Evolutionary conservation across 208 protist species (phyloP).

Genomic region (Lotmaria passim): DNA sequence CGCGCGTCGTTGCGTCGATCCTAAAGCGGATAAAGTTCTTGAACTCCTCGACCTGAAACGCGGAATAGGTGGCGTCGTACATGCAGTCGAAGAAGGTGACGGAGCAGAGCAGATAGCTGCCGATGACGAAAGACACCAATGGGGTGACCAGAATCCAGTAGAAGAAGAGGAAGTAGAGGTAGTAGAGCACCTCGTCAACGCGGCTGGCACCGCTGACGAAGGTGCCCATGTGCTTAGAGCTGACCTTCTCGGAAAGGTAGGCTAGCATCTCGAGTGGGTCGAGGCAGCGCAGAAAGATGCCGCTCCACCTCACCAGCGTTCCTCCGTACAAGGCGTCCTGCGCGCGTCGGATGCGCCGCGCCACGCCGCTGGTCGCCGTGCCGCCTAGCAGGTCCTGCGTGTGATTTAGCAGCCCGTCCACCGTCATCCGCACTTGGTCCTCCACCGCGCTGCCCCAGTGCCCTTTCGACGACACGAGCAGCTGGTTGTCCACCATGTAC

Average conservation of each 20-base stretch:
- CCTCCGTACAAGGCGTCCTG: slow-evolving; percentile 41
- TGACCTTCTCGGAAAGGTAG: slow-evolving; percentile 59
- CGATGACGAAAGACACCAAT: slow-evolving; percentile 81
- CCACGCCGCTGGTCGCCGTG: slow-evolving; percentile 8
- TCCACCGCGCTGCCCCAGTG: slow-evolving; percentile 74
- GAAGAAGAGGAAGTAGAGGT: slow-evolving; percentile 77
- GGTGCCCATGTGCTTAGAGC: slow-evolving; percentile 50
- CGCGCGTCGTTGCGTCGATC: slow-evolving; percentile 55
- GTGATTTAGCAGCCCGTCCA: slow-evolving; percentile 44
- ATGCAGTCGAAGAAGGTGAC: slow-evolving; percentile 72
- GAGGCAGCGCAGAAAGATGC: slow-evolving; percentile 48
- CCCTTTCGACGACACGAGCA: slow-evolving; percentile 53
- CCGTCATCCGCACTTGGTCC: slow-evolving; percentile 43
- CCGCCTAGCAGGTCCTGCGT: slow-evolving; percentile 40
- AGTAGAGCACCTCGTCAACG: slow-evolving; percentile 61
- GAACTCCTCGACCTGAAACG: slow-evolving; percentile 89
- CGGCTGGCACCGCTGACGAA: slow-evolving; percentile 49
- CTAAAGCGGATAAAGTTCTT: slow-evolving; percentile 84
- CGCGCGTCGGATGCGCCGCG: slow-evolving; percentile 10
- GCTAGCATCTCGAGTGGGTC: slow-evolving; percentile 75
- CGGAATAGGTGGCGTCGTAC: slow-evolving; percentile 81
- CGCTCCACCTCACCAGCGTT: slow-evolving; percentile 29
- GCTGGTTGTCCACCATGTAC: slow-evolving; percentile 60
- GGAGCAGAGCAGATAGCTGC: slow-evolving; percentile 71
- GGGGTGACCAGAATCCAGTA: slow-evolving; percentile 85